phyloP scores from a whole-genome alignment of 495 filamentous ascomycete genomes.

The Evansstolkia leycettana region DNA sequence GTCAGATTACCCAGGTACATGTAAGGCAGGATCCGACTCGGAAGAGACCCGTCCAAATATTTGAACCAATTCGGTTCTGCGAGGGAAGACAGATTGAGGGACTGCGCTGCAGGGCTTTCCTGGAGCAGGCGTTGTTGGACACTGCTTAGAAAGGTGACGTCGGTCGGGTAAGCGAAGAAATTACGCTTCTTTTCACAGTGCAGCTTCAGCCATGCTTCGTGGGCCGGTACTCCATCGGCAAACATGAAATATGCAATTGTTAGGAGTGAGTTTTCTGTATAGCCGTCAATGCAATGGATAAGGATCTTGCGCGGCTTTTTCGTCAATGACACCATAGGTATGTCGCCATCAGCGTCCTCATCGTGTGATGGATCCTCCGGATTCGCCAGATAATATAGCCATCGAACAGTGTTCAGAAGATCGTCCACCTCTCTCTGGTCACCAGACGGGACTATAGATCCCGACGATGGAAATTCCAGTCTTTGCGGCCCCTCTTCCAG shows the following conservation, averaged over 20 bases:
- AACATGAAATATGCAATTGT: constrained; percentile 87
- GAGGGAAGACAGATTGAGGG: constrained; percentile 15
- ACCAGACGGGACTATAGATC: constrained; percentile 74
- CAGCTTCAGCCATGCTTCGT: constrained; percentile 75
- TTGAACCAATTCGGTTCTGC: constrained; percentile 66
- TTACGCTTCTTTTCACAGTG: constrained; percentile 75
- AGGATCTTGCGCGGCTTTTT: constrained; percentile 51
- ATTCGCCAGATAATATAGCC: constrained; percentile 74
- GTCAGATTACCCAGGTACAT: constrained; percentile 90
- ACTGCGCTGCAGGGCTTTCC: constrained; percentile 27
- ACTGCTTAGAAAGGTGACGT: constrained; percentile 64
- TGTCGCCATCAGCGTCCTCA: constrained; percentile 47
- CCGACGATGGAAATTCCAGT: constrained; percentile 85
- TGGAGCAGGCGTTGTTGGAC: constrained; percentile 63
- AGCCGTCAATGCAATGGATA: constrained; percentile 90
- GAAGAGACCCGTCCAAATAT: constrained; percentile 80
- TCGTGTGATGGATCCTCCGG: constrained; percentile 27
- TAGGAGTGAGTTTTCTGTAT: constrained; percentile 84
- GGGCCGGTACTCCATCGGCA: constrained; percentile 64
- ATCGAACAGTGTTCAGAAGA: constrained; percentile 73
- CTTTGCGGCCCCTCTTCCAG: constrained; percentile 43
- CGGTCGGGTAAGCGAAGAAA: constrained; percentile 89
- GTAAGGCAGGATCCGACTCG: constrained; percentile 79
- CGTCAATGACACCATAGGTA: constrained; percentile 27
- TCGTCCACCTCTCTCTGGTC: constrained; percentile 68